Base-by-base conservation (phyloP, 1,284 basidiomycete genomes). In the Phylloboletellus chloephorus region DNA sequence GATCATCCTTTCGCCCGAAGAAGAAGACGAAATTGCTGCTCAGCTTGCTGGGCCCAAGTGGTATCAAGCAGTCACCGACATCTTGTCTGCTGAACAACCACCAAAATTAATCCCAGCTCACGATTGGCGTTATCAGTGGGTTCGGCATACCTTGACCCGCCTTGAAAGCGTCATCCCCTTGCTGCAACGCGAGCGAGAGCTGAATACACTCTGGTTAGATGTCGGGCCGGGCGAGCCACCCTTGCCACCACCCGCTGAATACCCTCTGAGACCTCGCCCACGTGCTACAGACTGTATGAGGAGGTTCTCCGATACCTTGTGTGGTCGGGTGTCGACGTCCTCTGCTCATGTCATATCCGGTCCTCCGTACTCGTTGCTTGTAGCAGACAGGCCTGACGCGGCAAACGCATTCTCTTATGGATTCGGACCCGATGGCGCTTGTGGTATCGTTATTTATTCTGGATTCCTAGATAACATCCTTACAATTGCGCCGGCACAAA, bases 341-440 rank as follows among this genome's bases (percentile, higher is more conserved):
- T 60, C 70, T 22, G 72, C 79, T 4, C 79, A 84, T 50, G 60
- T 71, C 10, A 74, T 83, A 37, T 67, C 83, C 6, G 90, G 90
- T 0, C 88, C 89, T 29, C 90, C 91, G 0, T 95, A 91, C 60
- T 87, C 86, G 20, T 65, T 95, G 7, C 68, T 95, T 37, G 60
- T 94, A n/a, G 78, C 92, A 39, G 86, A 93, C 45, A 78, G 81
- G 43, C 80, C 88, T 0, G 79, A 84, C 37, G 69, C 79, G 20
- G 73, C 74, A 12, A 95, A 93, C 54, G 91, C 91, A 2, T 92
- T 95, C 57, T 89, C 86, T 1, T 93, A 91, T 57, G 90, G 91
- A 1, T 94, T 94, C 52, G 91, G 91, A 10, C 85, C 87, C 2
- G 78, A 89, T 53, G 88, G 90, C 19, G 88, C 84, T 0, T 89